These are phyloP conservation scores for Echinochloa phyllopogon DNA, from an alignment of 176 grass and related monocot genomes.

Conservation along the genomic window DNA sequence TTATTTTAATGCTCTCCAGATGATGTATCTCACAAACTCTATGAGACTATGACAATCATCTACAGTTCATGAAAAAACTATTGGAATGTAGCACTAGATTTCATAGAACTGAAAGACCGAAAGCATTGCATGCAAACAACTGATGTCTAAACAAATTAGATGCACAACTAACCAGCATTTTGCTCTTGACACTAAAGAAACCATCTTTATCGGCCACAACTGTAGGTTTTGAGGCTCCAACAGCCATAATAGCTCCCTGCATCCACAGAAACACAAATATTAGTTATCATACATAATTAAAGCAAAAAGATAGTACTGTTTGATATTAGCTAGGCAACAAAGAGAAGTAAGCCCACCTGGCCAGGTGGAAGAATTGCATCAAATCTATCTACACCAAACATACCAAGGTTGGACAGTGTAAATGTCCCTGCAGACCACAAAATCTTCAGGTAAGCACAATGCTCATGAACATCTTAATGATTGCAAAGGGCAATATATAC, in stretches of 20 bases:
- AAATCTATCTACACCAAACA: slow-evolving; percentile 97
- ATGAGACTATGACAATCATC: neutral
- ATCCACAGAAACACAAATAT: slow-evolving; percentile 38
- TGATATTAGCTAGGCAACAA: neutral
- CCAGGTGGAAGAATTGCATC: slow-evolving; percentile 99
- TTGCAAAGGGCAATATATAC: neutral
- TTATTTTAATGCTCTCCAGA: neutral
- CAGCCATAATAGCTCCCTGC: slow-evolving; percentile 97
- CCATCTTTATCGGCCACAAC: slow-evolving; percentile 75
- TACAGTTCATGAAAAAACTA: neutral
- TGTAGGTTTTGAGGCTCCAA: slow-evolving; percentile 91
- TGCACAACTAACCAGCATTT: slow-evolving; percentile 79
- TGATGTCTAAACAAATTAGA: neutral
- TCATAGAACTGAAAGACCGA: neutral
- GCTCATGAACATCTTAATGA: neutral
- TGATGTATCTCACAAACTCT: neutral
- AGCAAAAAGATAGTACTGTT: slow-evolving; percentile 3
- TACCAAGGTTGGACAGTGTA: slow-evolving; percentile 95
- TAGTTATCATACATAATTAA: neutral
- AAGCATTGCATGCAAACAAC: neutral
- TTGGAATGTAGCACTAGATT: neutral
- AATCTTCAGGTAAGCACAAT: slow-evolving; percentile 40
- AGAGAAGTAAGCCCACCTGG: slow-evolving; percentile 59
- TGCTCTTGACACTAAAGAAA: slow-evolving; percentile 95
- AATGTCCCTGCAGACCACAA: slow-evolving; percentile 74